These are phyloP conservation scores for Stygiomarasmius scandens DNA, from an alignment of 1,284 basidiomycete genomes.

Conservation along the genomic window DNA sequence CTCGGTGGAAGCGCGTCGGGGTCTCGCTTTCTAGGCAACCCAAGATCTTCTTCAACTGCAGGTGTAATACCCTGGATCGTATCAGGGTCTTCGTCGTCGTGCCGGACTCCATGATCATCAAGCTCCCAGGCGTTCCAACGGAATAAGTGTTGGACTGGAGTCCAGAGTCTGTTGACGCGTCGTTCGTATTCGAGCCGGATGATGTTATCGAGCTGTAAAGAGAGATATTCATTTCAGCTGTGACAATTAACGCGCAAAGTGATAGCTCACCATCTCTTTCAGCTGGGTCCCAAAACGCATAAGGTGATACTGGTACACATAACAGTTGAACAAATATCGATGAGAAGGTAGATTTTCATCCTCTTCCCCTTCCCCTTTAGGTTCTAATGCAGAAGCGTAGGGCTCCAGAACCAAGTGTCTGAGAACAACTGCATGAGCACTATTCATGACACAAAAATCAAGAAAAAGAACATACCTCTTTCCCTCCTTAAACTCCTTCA, in stretches of 20 bases:
- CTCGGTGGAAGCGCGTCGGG: conserved; percentile 75
- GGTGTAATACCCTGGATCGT: conserved; percentile 60
- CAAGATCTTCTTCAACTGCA: conserved; percentile 47
- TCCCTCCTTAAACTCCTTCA: conserved; percentile 39
- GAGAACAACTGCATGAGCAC: background rate
- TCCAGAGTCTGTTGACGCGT: conserved; percentile 62
- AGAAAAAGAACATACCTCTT: conserved; percentile 45
- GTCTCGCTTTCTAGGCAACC: conserved; percentile 54
- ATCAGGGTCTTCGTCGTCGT: conserved; percentile 66
- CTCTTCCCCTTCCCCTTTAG: conserved; percentile 33
- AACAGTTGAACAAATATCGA: conserved; percentile 68
- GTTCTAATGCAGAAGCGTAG: conserved; percentile 65
- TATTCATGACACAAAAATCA: background rate
- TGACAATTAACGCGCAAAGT: background rate
- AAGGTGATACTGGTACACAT: conserved; percentile 76
- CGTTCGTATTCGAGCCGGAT: conserved; percentile 60
- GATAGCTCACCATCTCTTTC: conserved; percentile 44
- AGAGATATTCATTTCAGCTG: background rate
- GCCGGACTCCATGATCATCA: conserved; percentile 41
- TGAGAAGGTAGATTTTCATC: conserved; percentile 52
- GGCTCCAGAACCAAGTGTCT: conserved; percentile 73
- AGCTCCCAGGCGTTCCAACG: conserved; percentile 52
- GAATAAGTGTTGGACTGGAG: conserved; percentile 53
- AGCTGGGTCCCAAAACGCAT: conserved; percentile 54
- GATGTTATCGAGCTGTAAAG: conserved; percentile 52